phyloP scores from a whole-genome alignment of 257 asterid species.

The Agastache rugosa region DNA sequence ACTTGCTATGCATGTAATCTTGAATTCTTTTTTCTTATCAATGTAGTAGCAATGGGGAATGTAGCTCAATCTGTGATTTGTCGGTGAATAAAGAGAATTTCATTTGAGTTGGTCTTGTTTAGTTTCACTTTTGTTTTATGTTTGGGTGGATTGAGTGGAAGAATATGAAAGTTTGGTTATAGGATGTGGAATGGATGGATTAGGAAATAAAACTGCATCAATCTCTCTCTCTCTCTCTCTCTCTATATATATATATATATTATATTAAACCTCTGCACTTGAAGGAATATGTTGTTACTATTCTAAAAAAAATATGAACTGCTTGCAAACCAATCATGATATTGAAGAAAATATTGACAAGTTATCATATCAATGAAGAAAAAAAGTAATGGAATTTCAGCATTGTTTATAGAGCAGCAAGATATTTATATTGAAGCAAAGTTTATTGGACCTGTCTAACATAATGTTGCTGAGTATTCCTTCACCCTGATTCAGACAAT shows the following conservation, averaged over 20 bases:
- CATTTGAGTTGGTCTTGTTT: background rate
- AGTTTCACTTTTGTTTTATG: background rate
- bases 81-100: background rate
- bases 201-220: background rate
- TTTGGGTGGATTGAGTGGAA: background rate
- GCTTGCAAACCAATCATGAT: too few relatives aligned
- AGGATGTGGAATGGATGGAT: constrained; percentile 11
- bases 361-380: too few relatives aligned
- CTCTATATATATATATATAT: background rate
- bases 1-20: constrained; percentile 12
- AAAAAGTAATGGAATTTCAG: too few relatives aligned
- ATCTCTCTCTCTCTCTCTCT: too few relatives aligned
- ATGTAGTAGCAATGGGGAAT: background rate
- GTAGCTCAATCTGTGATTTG: constrained; percentile 18
- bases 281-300: background rate
- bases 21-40: background rate
- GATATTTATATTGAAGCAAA: too few relatives aligned
- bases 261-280: background rate
- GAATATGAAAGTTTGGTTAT: background rate
- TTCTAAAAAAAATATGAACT: too few relatives aligned
- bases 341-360: too few relatives aligned
- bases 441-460: background rate
- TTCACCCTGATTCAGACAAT: constrained; percentile 52
- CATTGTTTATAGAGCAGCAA: too few relatives aligned
- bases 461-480: constrained; percentile 13